Conservation (phyloP, 768 basidiomycete genomes). For the Albatrellus ellisii region DNA sequence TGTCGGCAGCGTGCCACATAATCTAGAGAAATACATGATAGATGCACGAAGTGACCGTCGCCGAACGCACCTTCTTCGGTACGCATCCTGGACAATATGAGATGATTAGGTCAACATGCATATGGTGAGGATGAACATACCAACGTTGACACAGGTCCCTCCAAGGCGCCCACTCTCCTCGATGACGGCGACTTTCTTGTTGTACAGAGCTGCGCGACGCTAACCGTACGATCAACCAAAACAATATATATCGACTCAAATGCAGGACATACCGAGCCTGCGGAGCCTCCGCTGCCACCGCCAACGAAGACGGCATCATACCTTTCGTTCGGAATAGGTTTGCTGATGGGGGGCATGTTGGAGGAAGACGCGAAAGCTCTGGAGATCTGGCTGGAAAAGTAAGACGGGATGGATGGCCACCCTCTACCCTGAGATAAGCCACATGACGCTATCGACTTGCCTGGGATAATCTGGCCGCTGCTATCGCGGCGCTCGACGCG, state of each 20-base stretch:
- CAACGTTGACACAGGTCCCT: constrained; percentile 97
- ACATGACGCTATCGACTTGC: too few species aligned
- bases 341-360: constrained; percentile 62
- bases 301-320: constrained; percentile 87
- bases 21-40: constrained; percentile 35
- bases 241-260: background rate
- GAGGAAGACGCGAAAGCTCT: constrained; percentile 29
- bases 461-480: too few species aligned
- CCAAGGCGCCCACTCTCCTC: constrained; percentile 68
- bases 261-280: constrained; percentile 53
- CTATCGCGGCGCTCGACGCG: too few species aligned
- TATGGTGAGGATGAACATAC: constrained; percentile 29
- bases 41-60: background rate
- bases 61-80: constrained; percentile 71
- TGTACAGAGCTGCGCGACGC: constrained; percentile 87
- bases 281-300: constrained; percentile 90
- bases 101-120: background rate
- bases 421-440: too few species aligned
- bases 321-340: constrained; percentile 40
- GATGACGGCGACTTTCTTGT: constrained; percentile 85
- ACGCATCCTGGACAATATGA: constrained; percentile 57
- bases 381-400: constrained; percentile 32
- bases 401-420: too few species aligned
- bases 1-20: constrained; percentile 96
- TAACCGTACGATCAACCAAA: constrained; percentile 20